phyloP scores from a whole-genome alignment of 2,329 filamentous ascomycete genomes.

The Botrytis deweyae region DNA sequence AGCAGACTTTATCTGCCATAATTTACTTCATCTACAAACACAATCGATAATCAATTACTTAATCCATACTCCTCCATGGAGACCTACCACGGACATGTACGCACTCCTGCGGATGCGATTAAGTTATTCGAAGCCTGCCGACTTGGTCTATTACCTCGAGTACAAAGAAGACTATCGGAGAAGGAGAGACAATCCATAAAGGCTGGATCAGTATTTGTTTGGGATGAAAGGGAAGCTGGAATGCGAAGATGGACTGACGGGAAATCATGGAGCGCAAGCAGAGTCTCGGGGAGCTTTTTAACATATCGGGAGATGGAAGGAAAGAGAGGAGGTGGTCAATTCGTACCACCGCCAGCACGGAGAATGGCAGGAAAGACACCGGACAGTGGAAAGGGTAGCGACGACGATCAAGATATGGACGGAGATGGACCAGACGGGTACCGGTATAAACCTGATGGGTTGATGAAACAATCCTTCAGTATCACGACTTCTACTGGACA shows the following conservation, averaged over 20 bases:
- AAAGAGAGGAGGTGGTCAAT: conserved; percentile 79
- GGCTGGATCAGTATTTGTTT: conserved; percentile 98
- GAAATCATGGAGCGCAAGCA: conserved; percentile 97
- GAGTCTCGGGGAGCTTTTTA: conserved; percentile 94
- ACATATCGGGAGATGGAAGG: conserved; percentile 99
- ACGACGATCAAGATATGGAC: conserved; percentile 73
- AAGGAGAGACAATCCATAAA: conserved; percentile 96
- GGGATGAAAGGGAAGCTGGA: conserved; percentile 96
- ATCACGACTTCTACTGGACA: conserved; percentile 90
- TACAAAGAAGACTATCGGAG: conserved; percentile 93
- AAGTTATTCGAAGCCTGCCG: conserved; percentile 98
- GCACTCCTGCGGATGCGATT: conserved; percentile 94
- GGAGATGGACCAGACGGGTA: conserved; percentile 82
- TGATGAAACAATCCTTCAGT: conserved; percentile 99
- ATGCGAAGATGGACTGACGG: conserved; percentile 99
- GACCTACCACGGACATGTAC: conserved; percentile 92
- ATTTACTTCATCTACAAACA: not conserved
- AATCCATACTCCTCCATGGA: conserved; percentile 64
- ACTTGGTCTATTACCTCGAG: conserved; percentile 82
- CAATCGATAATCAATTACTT: conserved; percentile 22
- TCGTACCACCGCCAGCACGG: conserved; percentile 57
- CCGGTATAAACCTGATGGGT: conserved; percentile 89
- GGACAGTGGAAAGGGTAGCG: conserved; percentile 76
- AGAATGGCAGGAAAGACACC: conserved; percentile 71
- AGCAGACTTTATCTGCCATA: conserved; percentile 2